phyloP scores from a whole-genome alignment of 805 yeast species.

The Ogataea henricii region DNA sequence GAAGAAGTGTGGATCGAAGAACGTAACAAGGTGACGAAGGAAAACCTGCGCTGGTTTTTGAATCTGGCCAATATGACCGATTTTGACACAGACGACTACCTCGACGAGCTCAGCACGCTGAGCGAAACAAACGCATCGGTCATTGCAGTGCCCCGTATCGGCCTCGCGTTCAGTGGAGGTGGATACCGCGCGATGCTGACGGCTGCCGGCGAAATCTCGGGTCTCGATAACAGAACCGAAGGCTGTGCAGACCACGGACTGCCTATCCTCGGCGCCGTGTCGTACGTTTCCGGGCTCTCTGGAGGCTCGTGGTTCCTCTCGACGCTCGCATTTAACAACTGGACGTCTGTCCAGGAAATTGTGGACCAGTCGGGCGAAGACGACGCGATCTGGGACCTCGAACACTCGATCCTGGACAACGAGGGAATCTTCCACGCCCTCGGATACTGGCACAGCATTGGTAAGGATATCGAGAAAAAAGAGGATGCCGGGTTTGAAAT shows the following conservation, averaged over 20 bases:
- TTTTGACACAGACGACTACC: conserved; percentile 47
- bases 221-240: conserved; percentile 71
- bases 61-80: conserved; percentile 47
- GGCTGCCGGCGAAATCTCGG: conserved; percentile 84
- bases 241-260: conserved; percentile 54
- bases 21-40: conserved; percentile 48
- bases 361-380: conserved; percentile 41
- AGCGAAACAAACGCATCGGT: conserved; percentile 38
- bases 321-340: conserved; percentile 66
- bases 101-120: conserved; percentile 31
- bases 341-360: conserved; percentile 68
- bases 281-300: conserved; percentile 75
- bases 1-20: conserved; percentile 56
- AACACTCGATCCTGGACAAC: conserved; percentile 58
- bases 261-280: conserved; percentile 73
- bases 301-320: conserved; percentile 87
- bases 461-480: conserved; percentile 53
- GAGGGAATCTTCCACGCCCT: conserved; percentile 60
- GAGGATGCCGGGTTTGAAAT: conserved; percentile 65
- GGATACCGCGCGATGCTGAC: conserved; percentile 87
- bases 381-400: conserved; percentile 67
- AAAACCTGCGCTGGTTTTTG: conserved; percentile 48
- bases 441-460: conserved; percentile 54
- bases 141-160: conserved; percentile 43
- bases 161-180: conserved; percentile 76